A percentile compares a stretch with the other conserved stretches of the same genome.
Conservation (phyloP, 2,329 filamentous ascomycete species). For the Fusarium incarnatum region DNA sequence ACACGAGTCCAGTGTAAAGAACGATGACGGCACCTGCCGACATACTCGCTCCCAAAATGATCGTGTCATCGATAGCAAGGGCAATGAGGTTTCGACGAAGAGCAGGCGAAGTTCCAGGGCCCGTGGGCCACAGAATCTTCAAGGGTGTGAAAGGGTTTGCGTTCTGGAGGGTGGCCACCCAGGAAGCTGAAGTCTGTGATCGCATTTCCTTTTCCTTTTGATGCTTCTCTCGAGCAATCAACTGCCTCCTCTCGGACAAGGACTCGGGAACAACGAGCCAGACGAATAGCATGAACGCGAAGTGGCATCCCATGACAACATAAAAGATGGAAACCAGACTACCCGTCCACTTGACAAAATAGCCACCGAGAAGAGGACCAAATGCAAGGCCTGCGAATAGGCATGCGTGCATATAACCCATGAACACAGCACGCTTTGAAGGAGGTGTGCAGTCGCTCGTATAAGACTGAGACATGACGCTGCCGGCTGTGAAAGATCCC, state of each 20-base stretch:
- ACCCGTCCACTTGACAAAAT: conserved; percentile 81
- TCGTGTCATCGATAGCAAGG: conserved; percentile 82
- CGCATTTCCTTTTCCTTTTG: conserved; percentile 57
- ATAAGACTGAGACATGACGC: conserved; percentile 84
- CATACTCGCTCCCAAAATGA: conserved; percentile 84
- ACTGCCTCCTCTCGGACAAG: conserved; percentile 77
- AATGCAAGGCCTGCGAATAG: conserved; percentile 90
- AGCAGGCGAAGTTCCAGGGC: conserved; percentile 66
- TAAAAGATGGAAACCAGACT: conserved; percentile 87
- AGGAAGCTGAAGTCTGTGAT: conserved; percentile 41
- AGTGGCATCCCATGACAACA: conserved; percentile 77
- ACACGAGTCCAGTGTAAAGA: conserved; percentile 83
- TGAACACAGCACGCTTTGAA: conserved; percentile 81
- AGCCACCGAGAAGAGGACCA: conserved; percentile 84
- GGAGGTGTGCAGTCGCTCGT: conserved; percentile 88
- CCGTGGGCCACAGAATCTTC: conserved; percentile 79
- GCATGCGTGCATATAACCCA: conserved; percentile 90
- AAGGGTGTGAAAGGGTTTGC: conserved; percentile 82
- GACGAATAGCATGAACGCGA: conserved; percentile 78
- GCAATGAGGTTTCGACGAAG: conserved; percentile 85
- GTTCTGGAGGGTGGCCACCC: conserved; percentile 54
- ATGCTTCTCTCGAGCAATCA: conserved; percentile 76
- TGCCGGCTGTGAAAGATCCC: conserved; percentile 88
- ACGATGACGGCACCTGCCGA: conserved; percentile 84
- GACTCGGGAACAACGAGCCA: conserved; percentile 84